Evolutionary conservation across 305 asterid genomes (phyloP).

Genomic region (Solanum hybrid): DNA sequence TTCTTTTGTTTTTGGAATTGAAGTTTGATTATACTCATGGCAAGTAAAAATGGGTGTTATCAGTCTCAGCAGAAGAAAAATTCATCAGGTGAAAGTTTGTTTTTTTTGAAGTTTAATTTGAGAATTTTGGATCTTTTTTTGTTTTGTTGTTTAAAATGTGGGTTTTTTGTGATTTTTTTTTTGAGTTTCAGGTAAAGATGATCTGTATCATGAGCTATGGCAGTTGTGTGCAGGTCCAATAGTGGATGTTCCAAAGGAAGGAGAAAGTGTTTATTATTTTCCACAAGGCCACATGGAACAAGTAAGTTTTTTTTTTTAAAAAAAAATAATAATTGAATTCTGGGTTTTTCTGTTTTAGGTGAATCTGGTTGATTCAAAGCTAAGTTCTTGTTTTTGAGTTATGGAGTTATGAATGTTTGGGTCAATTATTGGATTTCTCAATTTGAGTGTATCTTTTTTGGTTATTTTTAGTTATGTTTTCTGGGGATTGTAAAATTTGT

Average conservation of each 20-base stretch:
- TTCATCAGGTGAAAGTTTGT: conserved; percentile 35
- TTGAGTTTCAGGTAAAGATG: conserved; percentile 45
- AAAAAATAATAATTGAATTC: not conserved
- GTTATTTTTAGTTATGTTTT: not conserved
- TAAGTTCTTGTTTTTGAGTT: conserved; percentile 19
- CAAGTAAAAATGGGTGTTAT: conserved; percentile 30
- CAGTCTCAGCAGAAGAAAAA: conserved; percentile 36
- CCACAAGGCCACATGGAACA: conserved; percentile 97
- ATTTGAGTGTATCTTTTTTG: not conserved
- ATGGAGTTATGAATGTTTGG: conserved; percentile 5
- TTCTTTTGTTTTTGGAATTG: not conserved
- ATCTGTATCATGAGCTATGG: conserved; percentile 66
- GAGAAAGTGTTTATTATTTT: conserved; percentile 69
- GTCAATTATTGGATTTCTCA: not conserved
- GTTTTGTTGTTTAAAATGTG: not conserved
- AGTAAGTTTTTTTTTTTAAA: conserved; percentile 23
- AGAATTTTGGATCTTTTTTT: not conserved
- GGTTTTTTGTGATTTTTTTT: not conserved
- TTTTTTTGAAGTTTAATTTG: not conserved
- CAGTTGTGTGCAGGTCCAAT: conserved; percentile 94
- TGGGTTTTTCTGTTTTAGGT: not conserved
- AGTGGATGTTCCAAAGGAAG: conserved; percentile 63
- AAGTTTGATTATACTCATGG: conserved; percentile 32
- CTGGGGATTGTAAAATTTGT: not conserved
- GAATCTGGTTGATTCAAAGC: not conserved